These are phyloP conservation scores for Filobasidium uniguttulatum DNA, from an alignment of 1,284 basidiomycete species.

Conservation along the genomic window DNA sequence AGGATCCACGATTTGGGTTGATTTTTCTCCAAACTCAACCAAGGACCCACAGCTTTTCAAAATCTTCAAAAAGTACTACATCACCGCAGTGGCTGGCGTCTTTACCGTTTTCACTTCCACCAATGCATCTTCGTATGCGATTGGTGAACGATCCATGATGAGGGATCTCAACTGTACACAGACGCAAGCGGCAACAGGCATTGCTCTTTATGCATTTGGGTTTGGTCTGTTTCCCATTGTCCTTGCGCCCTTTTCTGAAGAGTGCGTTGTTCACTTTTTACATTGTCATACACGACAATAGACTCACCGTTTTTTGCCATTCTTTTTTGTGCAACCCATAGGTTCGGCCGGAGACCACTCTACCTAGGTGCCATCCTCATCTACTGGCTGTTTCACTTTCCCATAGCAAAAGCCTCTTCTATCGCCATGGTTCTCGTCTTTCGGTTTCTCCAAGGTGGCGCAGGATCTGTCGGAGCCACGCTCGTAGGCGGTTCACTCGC, in stretches of 20 bases:
- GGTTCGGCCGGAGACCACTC: constrained; percentile 56
- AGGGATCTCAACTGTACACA: constrained; percentile 49
- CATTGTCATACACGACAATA: constrained; percentile 61
- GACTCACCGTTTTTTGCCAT: too few relatives aligned
- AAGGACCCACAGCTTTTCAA: constrained; percentile 49
- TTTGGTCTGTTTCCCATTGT: constrained; percentile 58
- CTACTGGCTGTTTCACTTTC: constrained; percentile 49
- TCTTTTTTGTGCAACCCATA: too few relatives aligned
- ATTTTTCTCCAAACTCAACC: constrained; percentile 44
- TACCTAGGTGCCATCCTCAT: constrained; percentile 48
- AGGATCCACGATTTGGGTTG: constrained; percentile 39
- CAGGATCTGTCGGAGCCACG: constrained; percentile 50
- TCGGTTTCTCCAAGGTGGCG: constrained; percentile 53
- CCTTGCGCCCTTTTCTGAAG: constrained; percentile 60
- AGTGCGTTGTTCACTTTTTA: constrained; percentile 23
- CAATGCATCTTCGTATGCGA: constrained; percentile 9
- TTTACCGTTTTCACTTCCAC: constrained; percentile 43
- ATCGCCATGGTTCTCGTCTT: constrained; percentile 54
- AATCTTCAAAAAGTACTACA: constrained; percentile 44
- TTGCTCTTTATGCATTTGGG: constrained; percentile 46
- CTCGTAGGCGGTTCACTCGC: constrained; percentile 66
- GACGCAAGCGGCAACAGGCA: constrained; percentile 48
- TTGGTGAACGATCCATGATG: constrained; percentile 43
- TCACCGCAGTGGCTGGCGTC: constrained; percentile 47
- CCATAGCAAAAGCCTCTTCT: constrained; percentile 49